Evolutionary conservation across 768 basidiomycete genomes (phyloP).

Genomic region (Lentinus tigrinus): DNA sequence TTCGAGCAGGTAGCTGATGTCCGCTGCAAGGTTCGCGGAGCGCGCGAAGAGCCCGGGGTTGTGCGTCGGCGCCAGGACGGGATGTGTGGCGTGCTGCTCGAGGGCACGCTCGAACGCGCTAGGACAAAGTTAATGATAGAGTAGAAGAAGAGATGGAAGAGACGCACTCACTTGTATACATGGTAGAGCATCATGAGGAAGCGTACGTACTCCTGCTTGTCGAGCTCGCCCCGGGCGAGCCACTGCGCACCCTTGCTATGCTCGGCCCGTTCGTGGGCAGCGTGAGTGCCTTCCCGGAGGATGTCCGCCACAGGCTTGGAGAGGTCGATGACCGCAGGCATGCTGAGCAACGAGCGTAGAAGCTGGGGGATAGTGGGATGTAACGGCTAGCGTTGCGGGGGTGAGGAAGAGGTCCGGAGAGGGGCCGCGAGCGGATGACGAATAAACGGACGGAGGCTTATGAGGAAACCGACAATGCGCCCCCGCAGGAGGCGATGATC

Average conservation of each 20-base stretch:
- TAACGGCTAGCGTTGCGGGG: neutral
- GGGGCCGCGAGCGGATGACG: neutral
- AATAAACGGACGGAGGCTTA: neutral
- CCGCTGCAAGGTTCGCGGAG: constrained; percentile 55
- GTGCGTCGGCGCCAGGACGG: constrained; percentile 65
- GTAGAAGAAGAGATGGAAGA: neutral
- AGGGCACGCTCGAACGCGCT: constrained; percentile 59
- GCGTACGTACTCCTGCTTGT: constrained; percentile 62
- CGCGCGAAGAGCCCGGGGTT: constrained; percentile 69
- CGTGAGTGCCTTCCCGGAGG: constrained; percentile 38
- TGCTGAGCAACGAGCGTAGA: neutral
- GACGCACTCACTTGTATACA: constrained; percentile 62
- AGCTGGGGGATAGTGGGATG: neutral
- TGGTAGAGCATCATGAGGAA: constrained; percentile 80
- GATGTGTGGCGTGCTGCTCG: constrained; percentile 58
- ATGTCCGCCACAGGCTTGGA: constrained; percentile 36
- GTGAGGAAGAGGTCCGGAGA: neutral
- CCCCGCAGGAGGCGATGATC: constrained; percentile 17
- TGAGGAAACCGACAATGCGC: neutral
- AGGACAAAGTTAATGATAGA: neutral
- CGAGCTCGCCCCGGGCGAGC: constrained; percentile 57
- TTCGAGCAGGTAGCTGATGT: constrained; percentile 63
- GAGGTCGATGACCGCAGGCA: constrained; percentile 20
- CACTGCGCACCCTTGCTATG: constrained; percentile 56
- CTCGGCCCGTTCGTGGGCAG: constrained; percentile 57